Conservation (phyloP, 345 rosid species). For the Physaria fendleri region DNA sequence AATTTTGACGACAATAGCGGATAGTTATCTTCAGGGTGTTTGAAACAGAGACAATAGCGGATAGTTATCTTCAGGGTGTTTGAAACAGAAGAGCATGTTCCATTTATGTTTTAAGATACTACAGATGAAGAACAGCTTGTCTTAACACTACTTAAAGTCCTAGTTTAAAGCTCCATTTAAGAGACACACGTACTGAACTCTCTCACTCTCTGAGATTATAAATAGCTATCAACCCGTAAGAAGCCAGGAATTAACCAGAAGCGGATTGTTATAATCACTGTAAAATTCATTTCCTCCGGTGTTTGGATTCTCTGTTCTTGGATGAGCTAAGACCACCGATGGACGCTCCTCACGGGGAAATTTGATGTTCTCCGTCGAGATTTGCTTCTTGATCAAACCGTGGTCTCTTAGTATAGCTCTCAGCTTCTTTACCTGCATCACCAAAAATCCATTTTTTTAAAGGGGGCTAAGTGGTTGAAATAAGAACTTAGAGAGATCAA, state of each 20-base stretch:
- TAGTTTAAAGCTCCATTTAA: conserved; percentile 2
- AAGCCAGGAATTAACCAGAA: conserved; percentile 19
- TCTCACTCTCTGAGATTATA: neutral
- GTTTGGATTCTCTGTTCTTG: conserved; percentile 16
- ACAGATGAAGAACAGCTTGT: conserved; percentile 8
- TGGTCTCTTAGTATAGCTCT: conserved; percentile 26
- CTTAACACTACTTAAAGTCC: conserved; percentile 12
- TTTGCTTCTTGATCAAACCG: conserved; percentile 10
- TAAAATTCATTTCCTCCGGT: conserved; percentile 6
- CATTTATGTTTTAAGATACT: conserved; percentile 8
- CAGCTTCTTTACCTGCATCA: conserved; percentile 23
- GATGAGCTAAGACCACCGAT: conserved; percentile 15
- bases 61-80: no score
- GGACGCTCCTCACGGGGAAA: conserved; percentile 10
- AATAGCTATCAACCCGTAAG: conserved; percentile 10
- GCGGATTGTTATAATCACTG: conserved; percentile 16
- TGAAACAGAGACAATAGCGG: no score
- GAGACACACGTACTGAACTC: neutral
- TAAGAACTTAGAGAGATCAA: neutral
- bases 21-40: no score
- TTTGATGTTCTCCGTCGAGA: neutral
- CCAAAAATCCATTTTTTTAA: neutral
- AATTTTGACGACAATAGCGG: no score
- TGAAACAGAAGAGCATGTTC: neutral
- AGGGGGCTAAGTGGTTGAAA: neutral